Percentiles rank a stretch among this genome's conserved stretches.
Conservation (phyloP, 257 asterid species). For the Plantago elongata region DNA sequence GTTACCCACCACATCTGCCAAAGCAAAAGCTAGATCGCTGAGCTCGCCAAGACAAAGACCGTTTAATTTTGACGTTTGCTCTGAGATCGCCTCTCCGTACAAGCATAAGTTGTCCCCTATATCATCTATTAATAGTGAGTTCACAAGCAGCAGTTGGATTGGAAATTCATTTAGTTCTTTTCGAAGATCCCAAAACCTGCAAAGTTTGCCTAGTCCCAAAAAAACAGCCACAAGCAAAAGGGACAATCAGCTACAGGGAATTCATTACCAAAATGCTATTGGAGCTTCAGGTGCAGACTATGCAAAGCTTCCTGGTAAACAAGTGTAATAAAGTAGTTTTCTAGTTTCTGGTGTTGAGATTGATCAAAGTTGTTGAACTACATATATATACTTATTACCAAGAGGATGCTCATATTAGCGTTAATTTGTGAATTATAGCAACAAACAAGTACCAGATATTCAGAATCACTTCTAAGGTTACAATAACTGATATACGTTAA, state of each 20-base stretch:
- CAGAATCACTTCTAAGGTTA: neutral
- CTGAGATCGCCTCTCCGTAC: constrained; percentile 72
- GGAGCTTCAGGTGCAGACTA: constrained; percentile 14
- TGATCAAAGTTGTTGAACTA: constrained; percentile 16
- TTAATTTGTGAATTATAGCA: constrained; percentile 5
- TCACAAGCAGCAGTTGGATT: constrained; percentile 55
- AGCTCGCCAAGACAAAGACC: constrained; percentile 87
- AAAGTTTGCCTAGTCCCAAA: constrained; percentile 46
- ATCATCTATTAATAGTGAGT: constrained; percentile 81
- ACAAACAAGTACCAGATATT: neutral
- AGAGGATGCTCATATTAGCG: neutral
- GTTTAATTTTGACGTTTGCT: constrained; percentile 58
- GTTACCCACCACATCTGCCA: constrained; percentile 91
- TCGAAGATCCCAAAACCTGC: constrained; percentile 67
- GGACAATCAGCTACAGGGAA: constrained; percentile 39
- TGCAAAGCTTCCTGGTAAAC: constrained; percentile 22
- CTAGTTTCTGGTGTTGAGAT: constrained; percentile 9
- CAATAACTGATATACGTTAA: neutral
- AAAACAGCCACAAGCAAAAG: constrained; percentile 43
- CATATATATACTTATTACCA: constrained; percentile 13
- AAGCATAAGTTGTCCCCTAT: constrained; percentile 79
- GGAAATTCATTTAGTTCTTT: constrained; percentile 36
- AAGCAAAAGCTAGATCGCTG: constrained; percentile 71
- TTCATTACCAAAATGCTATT: constrained; percentile 24
- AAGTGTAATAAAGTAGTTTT: constrained; percentile 15